Evolutionary conservation across 2,329 filamentous ascomycete species (phyloP), one percentile per base, ranked within the genome.

Genomic region (Ophiognomonia clavigignenti-juglandacearum): DNA sequence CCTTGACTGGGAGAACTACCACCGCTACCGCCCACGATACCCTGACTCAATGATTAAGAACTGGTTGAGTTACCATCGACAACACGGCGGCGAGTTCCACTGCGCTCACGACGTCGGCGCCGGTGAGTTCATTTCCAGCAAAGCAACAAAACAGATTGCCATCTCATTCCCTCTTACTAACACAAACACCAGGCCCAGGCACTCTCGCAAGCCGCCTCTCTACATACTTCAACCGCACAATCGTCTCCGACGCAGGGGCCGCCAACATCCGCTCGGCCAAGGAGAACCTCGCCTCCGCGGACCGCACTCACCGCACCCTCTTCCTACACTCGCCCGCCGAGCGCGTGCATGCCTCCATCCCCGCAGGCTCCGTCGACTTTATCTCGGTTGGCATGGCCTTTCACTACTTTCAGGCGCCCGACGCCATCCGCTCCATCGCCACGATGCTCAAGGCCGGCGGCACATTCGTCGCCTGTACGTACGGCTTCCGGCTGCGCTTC

Each of bases 1-100:
- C 6, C 51, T 54, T 18, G 51, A 56, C 49, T 56, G 55, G 55
- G 41, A 56, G 9, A 51, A 47, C 6, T 57, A 56, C 14, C 55
- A 57, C 40, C 45, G 43, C 7, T 53, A 37, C 24, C 54, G 54
- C 6, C 55, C 53, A 2, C 43, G 45, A 20, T 54, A 57, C 34
- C 55, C 53, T 1, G 42, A 45, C 18, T 53, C 54, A 3, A 51
- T 57, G 50, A 48, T 52, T 37, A 26, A 26, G 5, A 37, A 41
- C 36, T 57, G 55, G 55, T 41, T 53, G 18, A 39, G 34, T 13
- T 49, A 56, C 36, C 53, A 55, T 39, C 32, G 36, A 3, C 19
- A 23, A 22, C 48, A 50, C 10, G 43, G 52, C 11, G 52, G 54
- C 16, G 3, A 19, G 2, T 54, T 55, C 11, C 39, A 36, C 7